Conservation (phyloP, 177 flowering plant species). For the Telopea speciosissima region DNA sequence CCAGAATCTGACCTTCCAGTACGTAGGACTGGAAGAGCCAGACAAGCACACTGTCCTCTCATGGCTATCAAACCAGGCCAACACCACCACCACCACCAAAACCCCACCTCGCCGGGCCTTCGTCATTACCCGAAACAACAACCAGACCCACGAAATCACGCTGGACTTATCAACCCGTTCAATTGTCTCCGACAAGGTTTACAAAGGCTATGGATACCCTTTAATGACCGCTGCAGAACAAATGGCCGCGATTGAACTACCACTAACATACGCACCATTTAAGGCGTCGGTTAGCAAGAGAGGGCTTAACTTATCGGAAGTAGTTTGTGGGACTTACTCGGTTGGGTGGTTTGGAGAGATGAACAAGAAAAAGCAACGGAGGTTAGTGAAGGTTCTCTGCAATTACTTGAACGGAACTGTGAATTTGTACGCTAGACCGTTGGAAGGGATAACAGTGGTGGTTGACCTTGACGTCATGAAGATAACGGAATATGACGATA, state of each 20-base stretch:
- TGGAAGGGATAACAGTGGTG: constrained; percentile 33
- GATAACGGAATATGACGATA: constrained; percentile 24
- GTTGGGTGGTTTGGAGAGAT: constrained; percentile 47
- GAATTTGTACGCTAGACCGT: constrained; percentile 33
- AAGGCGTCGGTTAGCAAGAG: constrained; percentile 29
- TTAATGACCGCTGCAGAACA: constrained; percentile 33
- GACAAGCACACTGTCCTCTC: constrained; percentile 31
- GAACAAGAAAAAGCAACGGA: constrained; percentile 2
- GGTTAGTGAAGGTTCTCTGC: constrained; percentile 24
- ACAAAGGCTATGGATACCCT: constrained; percentile 45
- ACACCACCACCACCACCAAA: neutral
- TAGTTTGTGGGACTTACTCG: constrained; percentile 25
- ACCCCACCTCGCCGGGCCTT: constrained; percentile 43
- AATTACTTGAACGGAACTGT: constrained; percentile 28
- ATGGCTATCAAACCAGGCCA: constrained; percentile 26
- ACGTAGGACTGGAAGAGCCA: constrained; percentile 37
- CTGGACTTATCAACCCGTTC: constrained; percentile 29
- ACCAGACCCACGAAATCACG: constrained; percentile 29
- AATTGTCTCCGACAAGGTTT: constrained; percentile 18
- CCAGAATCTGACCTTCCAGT: constrained; percentile 22
- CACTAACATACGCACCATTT: constrained; percentile 28
- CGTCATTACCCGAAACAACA: constrained; percentile 24
- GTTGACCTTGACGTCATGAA: constrained; percentile 37
- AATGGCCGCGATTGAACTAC: constrained; percentile 18
- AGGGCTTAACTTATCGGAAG: constrained; percentile 30